These are phyloP conservation scores for Lantana camara DNA, from an alignment of 257 asterid species.

Conservation along the genomic window DNA sequence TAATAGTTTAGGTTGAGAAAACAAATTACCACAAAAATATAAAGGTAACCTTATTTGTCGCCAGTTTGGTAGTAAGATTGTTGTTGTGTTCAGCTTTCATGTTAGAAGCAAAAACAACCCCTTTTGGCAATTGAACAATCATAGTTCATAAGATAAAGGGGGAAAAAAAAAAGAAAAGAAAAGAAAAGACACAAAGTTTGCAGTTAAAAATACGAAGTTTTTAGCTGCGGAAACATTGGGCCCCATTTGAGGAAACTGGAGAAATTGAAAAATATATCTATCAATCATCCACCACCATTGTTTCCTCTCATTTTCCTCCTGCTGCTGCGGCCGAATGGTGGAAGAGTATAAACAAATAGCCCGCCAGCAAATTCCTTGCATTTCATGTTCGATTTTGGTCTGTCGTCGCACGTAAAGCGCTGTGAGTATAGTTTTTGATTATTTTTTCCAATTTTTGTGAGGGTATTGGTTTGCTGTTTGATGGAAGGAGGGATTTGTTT, in stretches of 20 bases:
- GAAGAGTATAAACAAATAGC: neutral
- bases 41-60: neutral
- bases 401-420: neutral
- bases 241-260: conserved; percentile 25
- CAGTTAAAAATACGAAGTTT: neutral
- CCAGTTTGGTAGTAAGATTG: conserved; percentile 3
- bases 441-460: too few relatives aligned
- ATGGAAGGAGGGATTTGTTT: neutral
- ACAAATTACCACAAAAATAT: too few relatives aligned
- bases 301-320: conserved; percentile 12
- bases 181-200: too few relatives aligned
- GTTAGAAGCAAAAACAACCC: neutral
- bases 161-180: neutral
- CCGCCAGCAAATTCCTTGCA: conserved; percentile 3
- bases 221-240: conserved; percentile 28
- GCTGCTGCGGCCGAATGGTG: conserved; percentile 15
- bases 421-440: conserved; percentile 13
- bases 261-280: neutral
- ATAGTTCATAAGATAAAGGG: too few relatives aligned
- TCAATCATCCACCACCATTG: neutral
- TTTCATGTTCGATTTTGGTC: neutral
- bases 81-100: neutral
- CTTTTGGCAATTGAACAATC: neutral
- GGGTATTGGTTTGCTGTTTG: neutral
- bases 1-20: too few relatives aligned